Base-by-base conservation (phyloP, 768 basidiomycete genomes). In the Cantharellus anzutake region DNA sequence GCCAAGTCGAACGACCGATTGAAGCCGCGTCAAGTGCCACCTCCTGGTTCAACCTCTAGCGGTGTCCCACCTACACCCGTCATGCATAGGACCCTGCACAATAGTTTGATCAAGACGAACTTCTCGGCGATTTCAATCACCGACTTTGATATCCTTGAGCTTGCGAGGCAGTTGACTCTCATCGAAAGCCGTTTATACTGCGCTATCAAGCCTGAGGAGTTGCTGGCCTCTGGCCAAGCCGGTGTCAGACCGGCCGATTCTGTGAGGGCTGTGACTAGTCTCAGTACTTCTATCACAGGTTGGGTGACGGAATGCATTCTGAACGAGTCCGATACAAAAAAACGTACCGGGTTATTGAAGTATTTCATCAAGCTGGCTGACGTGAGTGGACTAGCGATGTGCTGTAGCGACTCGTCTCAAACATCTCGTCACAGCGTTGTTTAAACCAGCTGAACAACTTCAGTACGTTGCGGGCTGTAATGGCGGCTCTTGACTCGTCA, bases 281-380 rank as follows among this genome's bases (percentile, higher is more conserved):
- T 97, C 68, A 94, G 90, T 68, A 98, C 92, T 11, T 80, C 84
- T 59, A 84, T 97, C 64, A 97, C 92, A 1, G 93, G 92, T 3
- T 94, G 91, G 88, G 87, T 97, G 39, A 85, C 92, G 4, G 94
- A 98, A 71, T 84, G 84, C 66, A 92, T 99, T 62, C 72, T 99
- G 56, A 83, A 83, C 65, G 94, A 99, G 72, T 78, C 75, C 58
- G 94, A 98, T 70, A 78, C 82, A 64, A 92, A 89, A 76, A 87
- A 82, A 71, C 75, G 92, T 62, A 83, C 82, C 35, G 60, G 68
- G 4, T 67, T 93, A 63, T 76, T 94, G 67, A 92, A 92, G 70
- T 93, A 88, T 70, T 94, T 90, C 68, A 84, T 96, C 76, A 94
- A 94, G 71, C 76, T 96, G 57, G 84, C 87, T 14, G 87, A 92